Conservation (phyloP, 257 asterid genomes). For the Lithospermum erythrorhizon region DNA sequence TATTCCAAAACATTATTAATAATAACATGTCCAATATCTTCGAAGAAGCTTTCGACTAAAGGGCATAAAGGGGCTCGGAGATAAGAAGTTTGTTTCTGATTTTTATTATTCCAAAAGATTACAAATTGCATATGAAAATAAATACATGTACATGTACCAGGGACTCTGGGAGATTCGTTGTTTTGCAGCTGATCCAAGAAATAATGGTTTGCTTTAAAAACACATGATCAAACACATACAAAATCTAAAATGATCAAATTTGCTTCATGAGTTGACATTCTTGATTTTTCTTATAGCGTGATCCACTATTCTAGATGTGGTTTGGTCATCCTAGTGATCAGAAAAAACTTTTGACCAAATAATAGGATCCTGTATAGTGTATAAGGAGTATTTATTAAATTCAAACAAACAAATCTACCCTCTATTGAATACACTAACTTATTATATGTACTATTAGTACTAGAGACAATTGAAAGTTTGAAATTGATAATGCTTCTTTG, state of each 20-base stretch:
- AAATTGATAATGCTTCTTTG: background rate
- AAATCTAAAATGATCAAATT: background rate
- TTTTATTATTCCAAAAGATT: too few relatives aligned
- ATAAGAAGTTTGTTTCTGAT: too few relatives aligned
- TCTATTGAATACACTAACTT: background rate
- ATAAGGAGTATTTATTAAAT: background rate
- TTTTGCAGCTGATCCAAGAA: slow-evolving; percentile 15
- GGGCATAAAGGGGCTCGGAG: too few relatives aligned
- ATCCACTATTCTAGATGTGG: slow-evolving; percentile 21
- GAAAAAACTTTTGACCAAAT: slow-evolving; percentile 18
- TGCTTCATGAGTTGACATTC: background rate
- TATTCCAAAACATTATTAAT: too few relatives aligned
- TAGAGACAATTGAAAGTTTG: background rate
- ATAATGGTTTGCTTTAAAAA: background rate
- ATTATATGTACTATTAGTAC: background rate
- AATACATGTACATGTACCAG: background rate
- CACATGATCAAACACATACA: background rate
- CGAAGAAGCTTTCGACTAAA: too few relatives aligned
- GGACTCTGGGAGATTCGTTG: background rate
- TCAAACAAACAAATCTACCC: background rate
- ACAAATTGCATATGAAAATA: background rate
- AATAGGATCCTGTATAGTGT: slow-evolving; percentile 13
- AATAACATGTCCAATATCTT: too few relatives aligned
- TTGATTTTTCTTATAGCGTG: slow-evolving; percentile 5
- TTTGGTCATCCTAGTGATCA: slow-evolving; percentile 14